These are phyloP conservation scores for Mrakia frigida DNA, from an alignment of 768 basidiomycete species.

Conservation along the genomic window DNA sequence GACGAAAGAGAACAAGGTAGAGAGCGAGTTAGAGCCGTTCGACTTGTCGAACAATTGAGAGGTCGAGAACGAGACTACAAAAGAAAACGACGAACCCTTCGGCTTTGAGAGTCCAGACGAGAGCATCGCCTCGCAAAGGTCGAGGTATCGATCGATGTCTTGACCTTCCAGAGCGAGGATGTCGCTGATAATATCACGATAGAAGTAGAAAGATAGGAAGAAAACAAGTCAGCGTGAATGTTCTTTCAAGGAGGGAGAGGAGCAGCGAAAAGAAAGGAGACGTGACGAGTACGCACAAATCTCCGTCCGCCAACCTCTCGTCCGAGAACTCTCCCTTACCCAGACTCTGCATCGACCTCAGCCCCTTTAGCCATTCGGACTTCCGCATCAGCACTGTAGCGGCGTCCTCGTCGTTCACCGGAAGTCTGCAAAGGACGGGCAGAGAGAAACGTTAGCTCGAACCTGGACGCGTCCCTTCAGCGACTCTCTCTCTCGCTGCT, in stretches of 20 bases:
- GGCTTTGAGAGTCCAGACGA: no score
- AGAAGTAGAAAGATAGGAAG: not conserved
- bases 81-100: no score
- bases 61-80: constrained; percentile 28
- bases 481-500: not conserved
- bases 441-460: not conserved
- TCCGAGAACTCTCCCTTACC: constrained; percentile 39
- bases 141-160: constrained; percentile 39
- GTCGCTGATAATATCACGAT: no score
- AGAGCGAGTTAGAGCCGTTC: constrained; percentile 45
- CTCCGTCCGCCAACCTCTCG: constrained; percentile 6
- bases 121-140: constrained; percentile 35
- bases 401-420: constrained; percentile 51
- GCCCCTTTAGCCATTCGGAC: constrained; percentile 50
- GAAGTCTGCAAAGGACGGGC: constrained; percentile 35
- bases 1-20: constrained; percentile 38
- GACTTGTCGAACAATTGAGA: constrained; percentile 49
- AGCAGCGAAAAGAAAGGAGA: not conserved
- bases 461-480: not conserved
- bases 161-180: constrained; percentile 34
- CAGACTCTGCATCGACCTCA: constrained; percentile 43
- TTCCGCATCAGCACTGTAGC: constrained; percentile 57
- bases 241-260: not conserved
- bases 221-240: not conserved
- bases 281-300: constrained; percentile 11